Conservation (phyloP, 306 rosid species). For the Cyamopsis tetragonoloba region DNA sequence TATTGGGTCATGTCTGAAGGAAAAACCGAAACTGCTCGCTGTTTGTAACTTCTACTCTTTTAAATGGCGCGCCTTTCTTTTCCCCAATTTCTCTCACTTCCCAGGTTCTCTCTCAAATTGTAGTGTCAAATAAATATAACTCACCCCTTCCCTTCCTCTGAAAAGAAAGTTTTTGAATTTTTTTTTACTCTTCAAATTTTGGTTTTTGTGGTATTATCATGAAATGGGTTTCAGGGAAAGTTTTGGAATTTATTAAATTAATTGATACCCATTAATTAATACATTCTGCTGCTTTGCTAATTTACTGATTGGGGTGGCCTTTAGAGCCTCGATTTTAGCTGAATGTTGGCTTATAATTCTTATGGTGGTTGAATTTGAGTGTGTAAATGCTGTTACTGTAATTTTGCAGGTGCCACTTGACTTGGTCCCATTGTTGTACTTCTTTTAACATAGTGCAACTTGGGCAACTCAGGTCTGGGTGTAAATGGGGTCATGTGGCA, state of each 20-base stretch:
- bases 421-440: slow-evolving; percentile 32
- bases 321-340: neutral
- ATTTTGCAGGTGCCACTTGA: slow-evolving; percentile 55
- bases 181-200: neutral
- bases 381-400: slow-evolving; percentile 14
- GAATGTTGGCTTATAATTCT: neutral
- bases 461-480: slow-evolving; percentile 39
- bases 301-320: neutral
- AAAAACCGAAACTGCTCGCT: slow-evolving; percentile 26
- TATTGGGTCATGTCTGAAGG: slow-evolving; percentile 27
- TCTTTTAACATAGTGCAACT: slow-evolving; percentile 42
- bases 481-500: slow-evolving; percentile 53
- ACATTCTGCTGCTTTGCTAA: neutral
- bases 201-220: neutral
- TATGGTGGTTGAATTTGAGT: slow-evolving; percentile 26
- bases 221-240: slow-evolving; percentile 17
- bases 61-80: slow-evolving; percentile 63
- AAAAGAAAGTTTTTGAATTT: neutral
- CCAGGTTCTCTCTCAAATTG: slow-evolving; percentile 55
- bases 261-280: neutral
- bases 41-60: slow-evolving; percentile 23
- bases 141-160: neutral
- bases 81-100: slow-evolving; percentile 49
- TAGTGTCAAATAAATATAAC: neutral
- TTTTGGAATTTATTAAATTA: neutral